A percentile compares a stretch with the other conserved stretches of the same genome.
phyloP scores from a whole-genome alignment of 2,329 filamentous ascomycete species.

The Cladosporium sp. region DNA sequence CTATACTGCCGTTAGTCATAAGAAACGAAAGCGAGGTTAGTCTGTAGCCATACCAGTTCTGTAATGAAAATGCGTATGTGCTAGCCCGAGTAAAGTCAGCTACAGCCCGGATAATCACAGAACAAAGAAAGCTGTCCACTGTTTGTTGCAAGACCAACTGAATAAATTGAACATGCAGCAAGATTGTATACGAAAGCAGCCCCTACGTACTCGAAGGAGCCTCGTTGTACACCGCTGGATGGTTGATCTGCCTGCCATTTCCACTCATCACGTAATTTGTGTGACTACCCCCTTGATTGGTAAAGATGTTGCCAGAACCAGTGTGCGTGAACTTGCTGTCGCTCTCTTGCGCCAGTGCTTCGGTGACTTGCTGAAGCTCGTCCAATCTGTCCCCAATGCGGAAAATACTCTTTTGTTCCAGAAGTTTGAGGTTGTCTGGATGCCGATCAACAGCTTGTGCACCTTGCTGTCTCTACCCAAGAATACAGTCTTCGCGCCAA shows the following conservation, averaged over 20 bases:
- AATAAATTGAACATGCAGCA: too few relatives aligned
- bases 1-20: too few relatives aligned
- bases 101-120: too few relatives aligned
- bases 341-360: constrained; percentile 4
- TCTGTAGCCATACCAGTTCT: too few relatives aligned
- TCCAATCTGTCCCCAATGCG: constrained; percentile 22
- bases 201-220: background rate
- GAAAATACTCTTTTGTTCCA: constrained; percentile 19
- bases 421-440: background rate
- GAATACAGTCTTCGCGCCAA: constrained; percentile 22
- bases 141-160: too few relatives aligned
- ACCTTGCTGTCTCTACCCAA: constrained; percentile 22
- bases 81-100: too few relatives aligned
- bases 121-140: too few relatives aligned
- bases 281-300: background rate
- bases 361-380: constrained; percentile 16
- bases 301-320: background rate
- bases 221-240: background rate
- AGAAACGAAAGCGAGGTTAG: too few relatives aligned
- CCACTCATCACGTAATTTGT: background rate
- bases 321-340: background rate
- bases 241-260: background rate
- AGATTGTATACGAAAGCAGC: too few relatives aligned
- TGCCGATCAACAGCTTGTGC: constrained; percentile 17
- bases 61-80: too few relatives aligned